A percentile compares a stretch with the other conserved stretches of the same genome.
phyloP scores from a whole-genome alignment of 176 grass and related monocot genomes.

The Oryza longistaminata region DNA sequence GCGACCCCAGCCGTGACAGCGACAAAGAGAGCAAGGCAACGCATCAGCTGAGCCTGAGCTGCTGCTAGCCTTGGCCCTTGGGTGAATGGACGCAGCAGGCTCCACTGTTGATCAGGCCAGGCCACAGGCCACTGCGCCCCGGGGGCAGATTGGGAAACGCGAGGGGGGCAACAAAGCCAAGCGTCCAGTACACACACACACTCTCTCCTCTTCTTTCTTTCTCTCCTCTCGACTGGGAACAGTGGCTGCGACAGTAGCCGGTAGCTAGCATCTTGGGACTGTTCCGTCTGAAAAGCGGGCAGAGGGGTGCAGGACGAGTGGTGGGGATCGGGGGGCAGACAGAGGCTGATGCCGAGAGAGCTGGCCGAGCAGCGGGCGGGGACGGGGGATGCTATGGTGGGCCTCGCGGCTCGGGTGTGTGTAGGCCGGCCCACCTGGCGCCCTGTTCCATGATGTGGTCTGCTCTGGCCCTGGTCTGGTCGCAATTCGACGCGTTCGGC shows the following conservation, averaged over 20 bases:
- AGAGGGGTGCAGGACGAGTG: slow-evolving; percentile 40
- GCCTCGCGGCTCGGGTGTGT: neutral
- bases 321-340: slow-evolving; percentile 11
- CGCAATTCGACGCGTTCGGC: slow-evolving; percentile 9
- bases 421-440: neutral
- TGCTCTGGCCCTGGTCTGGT: slow-evolving; percentile 5
- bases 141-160: slow-evolving; percentile 45
- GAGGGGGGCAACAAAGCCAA: slow-evolving; percentile 16
- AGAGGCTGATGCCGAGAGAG: neutral
- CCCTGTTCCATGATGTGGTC: slow-evolving; percentile 28
- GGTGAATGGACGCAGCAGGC: neutral
- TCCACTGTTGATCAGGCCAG: neutral
- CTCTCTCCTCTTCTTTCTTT: neutral
- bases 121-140: neutral
- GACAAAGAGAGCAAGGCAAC: neutral
- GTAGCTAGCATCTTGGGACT: slow-evolving; percentile 36
- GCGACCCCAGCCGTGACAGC: neutral
- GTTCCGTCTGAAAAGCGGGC: slow-evolving; percentile 58
- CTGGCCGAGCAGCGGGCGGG: neutral
- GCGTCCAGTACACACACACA: neutral
- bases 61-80: neutral
- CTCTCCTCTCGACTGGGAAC: slow-evolving; percentile 8
- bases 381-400: neutral
- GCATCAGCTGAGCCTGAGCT: too few relatives aligned
- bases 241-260: slow-evolving; percentile 29